A percentile compares a stretch with the other conserved stretches of the same genome.
phyloP scores from a whole-genome alignment of 2,329 filamentous ascomycete species.

The Aspergillus latus region DNA sequence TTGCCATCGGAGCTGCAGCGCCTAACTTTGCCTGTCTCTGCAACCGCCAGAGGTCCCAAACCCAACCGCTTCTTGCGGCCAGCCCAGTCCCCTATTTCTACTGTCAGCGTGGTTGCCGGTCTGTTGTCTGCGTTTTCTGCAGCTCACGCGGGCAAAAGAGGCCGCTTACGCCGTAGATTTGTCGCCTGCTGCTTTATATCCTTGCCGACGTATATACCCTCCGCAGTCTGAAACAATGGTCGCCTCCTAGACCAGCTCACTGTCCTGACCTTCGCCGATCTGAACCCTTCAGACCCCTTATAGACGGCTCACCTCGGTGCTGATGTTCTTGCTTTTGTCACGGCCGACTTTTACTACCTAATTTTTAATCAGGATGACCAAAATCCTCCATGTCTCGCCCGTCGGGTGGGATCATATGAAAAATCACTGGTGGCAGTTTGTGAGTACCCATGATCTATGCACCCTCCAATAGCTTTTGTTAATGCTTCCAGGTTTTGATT shows the following conservation, averaged over 20 bases:
- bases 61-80: background rate
- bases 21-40: background rate
- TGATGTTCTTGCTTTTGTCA: slow-evolving; percentile 12
- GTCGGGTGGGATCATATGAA: slow-evolving; percentile 40
- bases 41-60: background rate
- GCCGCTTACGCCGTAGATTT: background rate
- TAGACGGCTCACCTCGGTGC: background rate
- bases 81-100: background rate
- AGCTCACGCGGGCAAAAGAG: background rate
- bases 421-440: slow-evolving; percentile 46
- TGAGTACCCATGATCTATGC: slow-evolving; percentile 24
- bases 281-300: background rate
- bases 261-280: background rate
- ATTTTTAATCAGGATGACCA: slow-evolving; percentile 28
- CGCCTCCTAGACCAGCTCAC: background rate
- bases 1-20: background rate
- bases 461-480: slow-evolving; percentile 13
- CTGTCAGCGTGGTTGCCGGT: background rate
- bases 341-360: slow-evolving; percentile 10
- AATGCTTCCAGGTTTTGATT: slow-evolving; percentile 34
- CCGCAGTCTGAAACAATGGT: slow-evolving; percentile 6
- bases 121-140: background rate
- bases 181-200: background rate
- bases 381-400: slow-evolving; percentile 30
- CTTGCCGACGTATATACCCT: background rate